Evolutionary conservation across 23 red algal species (phyloP).

Genomic region (Agarophyton chilense): DNA sequence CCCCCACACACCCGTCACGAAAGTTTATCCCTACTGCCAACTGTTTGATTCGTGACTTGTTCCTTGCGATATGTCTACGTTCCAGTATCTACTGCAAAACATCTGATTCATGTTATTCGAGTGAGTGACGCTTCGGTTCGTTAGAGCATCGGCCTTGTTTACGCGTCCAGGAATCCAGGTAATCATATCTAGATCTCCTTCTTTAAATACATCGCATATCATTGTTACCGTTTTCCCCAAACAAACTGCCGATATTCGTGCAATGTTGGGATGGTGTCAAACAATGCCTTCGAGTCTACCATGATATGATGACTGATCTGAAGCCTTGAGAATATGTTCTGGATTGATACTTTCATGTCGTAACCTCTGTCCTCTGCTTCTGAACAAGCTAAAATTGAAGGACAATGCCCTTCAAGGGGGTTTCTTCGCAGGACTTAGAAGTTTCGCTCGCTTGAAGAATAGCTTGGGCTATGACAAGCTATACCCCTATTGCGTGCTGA

Average conservation of each 20-base stretch:
- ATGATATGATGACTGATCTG: too few species aligned
- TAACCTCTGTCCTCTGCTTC: constrained; percentile 11
- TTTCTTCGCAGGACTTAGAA: too few species aligned
- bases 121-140: background rate
- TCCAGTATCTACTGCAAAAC: background rate
- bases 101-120: background rate
- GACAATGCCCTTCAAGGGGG: too few species aligned
- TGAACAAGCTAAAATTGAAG: too few species aligned
- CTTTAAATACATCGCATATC: background rate
- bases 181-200: constrained; percentile 1
- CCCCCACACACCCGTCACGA: background rate
- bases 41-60: background rate
- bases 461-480: too few species aligned
- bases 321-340: background rate
- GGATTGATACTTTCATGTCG: background rate
- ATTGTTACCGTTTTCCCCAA: too few species aligned
- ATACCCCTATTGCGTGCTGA: too few species aligned
- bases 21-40: background rate
- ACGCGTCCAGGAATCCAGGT: background rate
- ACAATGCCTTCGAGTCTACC: constrained; percentile 18
- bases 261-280: constrained; percentile 19
- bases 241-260: too few species aligned
- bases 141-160: constrained; percentile 22
- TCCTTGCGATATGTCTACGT: background rate
- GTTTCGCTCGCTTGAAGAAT: too few species aligned